These are phyloP conservation scores for Syncephalis fuscata DNA, from an alignment of 371 early-diverging fungal species.

Conservation along the genomic window DNA sequence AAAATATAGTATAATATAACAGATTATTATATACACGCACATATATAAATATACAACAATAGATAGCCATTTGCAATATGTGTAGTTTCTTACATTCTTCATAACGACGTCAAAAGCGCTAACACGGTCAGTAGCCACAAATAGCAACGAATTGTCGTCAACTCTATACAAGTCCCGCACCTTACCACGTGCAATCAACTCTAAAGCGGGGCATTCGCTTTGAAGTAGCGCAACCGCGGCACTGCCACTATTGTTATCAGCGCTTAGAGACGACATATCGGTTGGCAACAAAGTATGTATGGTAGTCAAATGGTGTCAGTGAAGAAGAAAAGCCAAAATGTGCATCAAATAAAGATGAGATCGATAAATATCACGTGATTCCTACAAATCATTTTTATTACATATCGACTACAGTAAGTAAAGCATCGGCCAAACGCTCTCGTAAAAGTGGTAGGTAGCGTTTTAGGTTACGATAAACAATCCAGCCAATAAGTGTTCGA, in stretches of 20 bases:
- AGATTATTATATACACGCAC: background rate
- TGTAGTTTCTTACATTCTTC: slow-evolving; percentile 59
- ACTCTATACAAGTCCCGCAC: slow-evolving; percentile 93
- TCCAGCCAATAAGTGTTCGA: no score
- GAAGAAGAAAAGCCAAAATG: no score
- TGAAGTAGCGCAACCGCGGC: slow-evolving; percentile 20
- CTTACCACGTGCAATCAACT: slow-evolving; percentile 89
- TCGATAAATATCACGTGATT: no score
- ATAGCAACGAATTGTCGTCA: slow-evolving; percentile 68
- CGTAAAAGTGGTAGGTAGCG: no score
- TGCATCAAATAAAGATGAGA: no score
- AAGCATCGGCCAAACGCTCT: no score
- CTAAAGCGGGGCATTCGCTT: slow-evolving; percentile 77
- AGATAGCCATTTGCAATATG: background rate
- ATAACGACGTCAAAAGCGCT: slow-evolving; percentile 96
- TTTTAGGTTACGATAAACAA: no score
- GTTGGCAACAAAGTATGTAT: no score
- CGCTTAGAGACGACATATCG: no score
- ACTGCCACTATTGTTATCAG: background rate
- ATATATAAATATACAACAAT: background rate
- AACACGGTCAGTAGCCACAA: slow-evolving; percentile 94
- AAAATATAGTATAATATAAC: background rate
- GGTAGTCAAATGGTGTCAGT: no score
- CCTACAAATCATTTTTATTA: no score
- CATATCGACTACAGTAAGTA: no score